phyloP scores from a whole-genome alignment of 805 yeast species.

The Wickerhamomyces subpelliculosus region DNA sequence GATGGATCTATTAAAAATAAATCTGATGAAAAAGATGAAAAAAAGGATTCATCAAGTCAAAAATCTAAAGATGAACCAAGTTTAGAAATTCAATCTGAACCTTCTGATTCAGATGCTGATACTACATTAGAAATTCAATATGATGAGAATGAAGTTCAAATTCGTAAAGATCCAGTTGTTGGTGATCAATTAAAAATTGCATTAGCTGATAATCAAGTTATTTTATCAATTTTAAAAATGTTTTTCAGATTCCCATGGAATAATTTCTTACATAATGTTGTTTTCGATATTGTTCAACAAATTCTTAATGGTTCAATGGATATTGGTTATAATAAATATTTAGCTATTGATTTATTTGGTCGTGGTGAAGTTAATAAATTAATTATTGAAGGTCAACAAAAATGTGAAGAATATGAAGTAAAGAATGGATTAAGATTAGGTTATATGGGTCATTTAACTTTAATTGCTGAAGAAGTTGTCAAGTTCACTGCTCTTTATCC shows the following conservation, averaged over 20 bases:
- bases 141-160: slow-evolving; percentile 30
- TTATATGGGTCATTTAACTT: slow-evolving; percentile 93
- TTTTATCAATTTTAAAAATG: slow-evolving; percentile 60
- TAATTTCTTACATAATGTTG: slow-evolving; percentile 94
- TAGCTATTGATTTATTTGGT: slow-evolving; percentile 65
- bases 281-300: slow-evolving; percentile 94
- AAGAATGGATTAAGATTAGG: slow-evolving; percentile 67
- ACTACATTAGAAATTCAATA: slow-evolving; percentile 25
- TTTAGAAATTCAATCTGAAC: slow-evolving; percentile 17
- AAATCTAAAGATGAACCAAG: slow-evolving; percentile 2
- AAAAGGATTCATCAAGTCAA: background rate
- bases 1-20: slow-evolving; percentile 13
- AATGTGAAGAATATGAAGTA: slow-evolving; percentile 54
- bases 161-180: slow-evolving; percentile 59
- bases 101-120: slow-evolving; percentile 19
- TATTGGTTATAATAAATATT: slow-evolving; percentile 75
- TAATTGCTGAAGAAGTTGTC: slow-evolving; percentile 93
- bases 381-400: slow-evolving; percentile 55
- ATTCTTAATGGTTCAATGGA: slow-evolving; percentile 83
- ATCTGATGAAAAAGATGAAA: slow-evolving; percentile 12
- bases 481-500: slow-evolving; percentile 49
- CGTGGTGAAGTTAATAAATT: slow-evolving; percentile 51
- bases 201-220: slow-evolving; percentile 64
- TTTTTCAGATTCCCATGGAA: slow-evolving; percentile 93
- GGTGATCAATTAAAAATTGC: slow-evolving; percentile 87